Evolutionary conservation across 1,284 basidiomycete species (phyloP).

Genomic region (Neonothopanus nambi): DNA sequence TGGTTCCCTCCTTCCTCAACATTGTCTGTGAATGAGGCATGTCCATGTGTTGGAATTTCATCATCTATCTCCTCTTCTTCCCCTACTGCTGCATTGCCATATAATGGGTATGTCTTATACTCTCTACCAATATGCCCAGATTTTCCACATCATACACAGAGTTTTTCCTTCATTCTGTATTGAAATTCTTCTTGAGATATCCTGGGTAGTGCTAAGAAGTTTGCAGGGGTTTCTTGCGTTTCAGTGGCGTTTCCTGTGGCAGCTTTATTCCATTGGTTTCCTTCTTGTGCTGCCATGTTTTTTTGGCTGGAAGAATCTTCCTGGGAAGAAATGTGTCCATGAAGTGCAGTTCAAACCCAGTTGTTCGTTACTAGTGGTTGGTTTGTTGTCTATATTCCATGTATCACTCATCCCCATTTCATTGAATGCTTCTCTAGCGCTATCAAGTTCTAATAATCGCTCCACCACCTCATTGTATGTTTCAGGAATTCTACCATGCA

Average conservation of each 20-base stretch:
- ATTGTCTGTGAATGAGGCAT: neutral
- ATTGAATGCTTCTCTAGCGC: neutral
- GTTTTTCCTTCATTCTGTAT: neutral
- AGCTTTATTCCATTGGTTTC: neutral
- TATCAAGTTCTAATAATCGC: neutral
- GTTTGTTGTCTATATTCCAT: neutral
- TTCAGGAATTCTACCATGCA: neutral
- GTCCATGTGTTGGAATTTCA: neutral
- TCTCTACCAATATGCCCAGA: neutral
- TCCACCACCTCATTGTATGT: neutral
- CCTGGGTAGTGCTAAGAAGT: too few relatives aligned
- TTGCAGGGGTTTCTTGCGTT: too few relatives aligned
- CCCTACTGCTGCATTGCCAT: neutral
- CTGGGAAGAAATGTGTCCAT: neutral
- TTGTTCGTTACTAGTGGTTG: neutral
- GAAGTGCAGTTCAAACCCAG: neutral
- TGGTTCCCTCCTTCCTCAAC: neutral
- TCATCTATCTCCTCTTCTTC: too few relatives aligned
- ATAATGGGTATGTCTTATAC: neutral
- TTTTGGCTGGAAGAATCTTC: neutral
- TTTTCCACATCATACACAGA: neutral
- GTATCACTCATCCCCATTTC: neutral
- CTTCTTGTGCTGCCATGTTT: neutral
- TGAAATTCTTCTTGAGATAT: too few relatives aligned
- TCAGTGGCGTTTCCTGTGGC: too few relatives aligned